These are phyloP conservation scores for Casuarina glauca DNA, from an alignment of 306 rosid genomes.

Conservation along the genomic window DNA sequence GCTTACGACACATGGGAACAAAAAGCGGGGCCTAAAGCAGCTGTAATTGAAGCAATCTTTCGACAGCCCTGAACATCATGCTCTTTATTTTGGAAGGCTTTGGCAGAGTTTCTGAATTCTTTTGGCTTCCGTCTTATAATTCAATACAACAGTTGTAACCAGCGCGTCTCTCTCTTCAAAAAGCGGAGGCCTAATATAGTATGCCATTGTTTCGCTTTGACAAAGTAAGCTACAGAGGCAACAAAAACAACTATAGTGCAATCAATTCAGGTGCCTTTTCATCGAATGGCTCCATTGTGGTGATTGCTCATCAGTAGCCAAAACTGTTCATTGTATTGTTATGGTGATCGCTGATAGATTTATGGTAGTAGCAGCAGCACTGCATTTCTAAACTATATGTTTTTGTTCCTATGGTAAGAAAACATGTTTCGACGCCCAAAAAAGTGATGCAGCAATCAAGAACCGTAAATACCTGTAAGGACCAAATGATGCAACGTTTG, in stretches of 20 bases:
- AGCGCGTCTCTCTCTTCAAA: not conserved
- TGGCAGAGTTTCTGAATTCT: not conserved
- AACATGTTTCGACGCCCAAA: not conserved
- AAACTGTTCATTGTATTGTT: not conserved
- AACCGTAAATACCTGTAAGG: slow-evolving; percentile 36
- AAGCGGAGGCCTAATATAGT: not conserved
- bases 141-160: not conserved
- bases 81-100: not conserved
- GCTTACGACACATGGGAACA: slow-evolving; percentile 31
- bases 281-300: not conserved
- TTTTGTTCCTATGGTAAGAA: not conserved
- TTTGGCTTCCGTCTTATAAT: not conserved
- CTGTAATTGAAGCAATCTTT: slow-evolving; percentile 59
- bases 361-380: too few species aligned
- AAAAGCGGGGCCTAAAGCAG: slow-evolving; percentile 51
- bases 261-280: not conserved
- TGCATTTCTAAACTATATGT: too few species aligned
- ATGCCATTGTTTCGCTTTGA: too few species aligned
- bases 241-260: not conserved
- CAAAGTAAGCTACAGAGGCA: too few species aligned
- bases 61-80: slow-evolving; percentile 30
- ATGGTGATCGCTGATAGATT: too few species aligned
- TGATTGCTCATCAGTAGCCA: not conserved
- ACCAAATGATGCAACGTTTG: slow-evolving; percentile 38
- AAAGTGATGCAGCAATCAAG: not conserved